Evolutionary conservation across 345 rosid genomes (phyloP).

Genomic region (Salix suchowensis): DNA sequence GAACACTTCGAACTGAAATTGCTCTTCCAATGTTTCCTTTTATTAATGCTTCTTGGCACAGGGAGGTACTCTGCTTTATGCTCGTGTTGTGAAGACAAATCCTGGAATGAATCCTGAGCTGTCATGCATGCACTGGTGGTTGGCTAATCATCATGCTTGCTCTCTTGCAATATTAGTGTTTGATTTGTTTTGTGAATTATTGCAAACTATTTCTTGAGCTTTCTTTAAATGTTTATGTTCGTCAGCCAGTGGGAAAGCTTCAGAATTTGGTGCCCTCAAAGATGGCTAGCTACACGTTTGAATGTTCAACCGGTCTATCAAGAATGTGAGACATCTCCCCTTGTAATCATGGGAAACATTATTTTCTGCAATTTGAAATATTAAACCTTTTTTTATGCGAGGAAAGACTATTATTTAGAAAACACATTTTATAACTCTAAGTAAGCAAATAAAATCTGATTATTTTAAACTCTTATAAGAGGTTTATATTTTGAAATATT

Average conservation of each 20-base stretch:
- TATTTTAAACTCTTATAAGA: no score
- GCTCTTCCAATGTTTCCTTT: neutral
- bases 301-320: conserved; percentile 75
- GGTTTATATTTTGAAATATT: no score
- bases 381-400: no score
- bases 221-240: conserved; percentile 10
- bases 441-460: no score
- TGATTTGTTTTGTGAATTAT: conserved; percentile 2
- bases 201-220: neutral
- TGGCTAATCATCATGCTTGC: conserved; percentile 18
- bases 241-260: conserved; percentile 75
- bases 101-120: conserved; percentile 69
- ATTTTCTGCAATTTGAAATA: no score
- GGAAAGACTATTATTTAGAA: no score
- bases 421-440: no score
- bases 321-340: conserved; percentile 50
- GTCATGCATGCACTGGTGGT: conserved; percentile 61
- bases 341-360: neutral
- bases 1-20: neutral
- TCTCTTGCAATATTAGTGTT: neutral
- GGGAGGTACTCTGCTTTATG: conserved; percentile 72
- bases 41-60: conserved; percentile 25
- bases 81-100: conserved; percentile 71
- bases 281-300: conserved; percentile 82
- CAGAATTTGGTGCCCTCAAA: conserved; percentile 62